These are phyloP conservation scores for Clarireedia homoeocarpa DNA, from an alignment of 2,329 filamentous ascomycete species.

Conservation along the genomic window DNA sequence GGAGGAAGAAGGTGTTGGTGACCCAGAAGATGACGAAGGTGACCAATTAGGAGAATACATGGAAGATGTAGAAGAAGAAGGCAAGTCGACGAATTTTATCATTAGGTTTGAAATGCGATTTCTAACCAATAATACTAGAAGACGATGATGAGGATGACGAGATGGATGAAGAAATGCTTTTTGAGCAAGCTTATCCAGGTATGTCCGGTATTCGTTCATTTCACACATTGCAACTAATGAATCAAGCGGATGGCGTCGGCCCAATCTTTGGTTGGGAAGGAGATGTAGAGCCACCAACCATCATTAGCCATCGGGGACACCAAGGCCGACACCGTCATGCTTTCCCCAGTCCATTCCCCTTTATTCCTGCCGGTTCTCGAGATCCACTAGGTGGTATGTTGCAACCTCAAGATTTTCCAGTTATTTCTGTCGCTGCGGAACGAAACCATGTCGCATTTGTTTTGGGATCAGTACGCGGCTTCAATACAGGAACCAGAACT, in stretches of 20 bases:
- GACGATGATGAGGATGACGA: conserved; percentile 66
- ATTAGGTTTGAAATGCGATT: background rate
- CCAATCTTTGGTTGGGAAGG: conserved; percentile 49
- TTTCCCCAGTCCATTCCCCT: conserved; percentile 54
- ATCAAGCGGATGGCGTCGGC: conserved; percentile 19
- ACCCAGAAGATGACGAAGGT: conserved; percentile 41
- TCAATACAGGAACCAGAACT: conserved; percentile 20
- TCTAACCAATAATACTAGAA: conserved; percentile 26
- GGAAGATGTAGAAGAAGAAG: conserved; percentile 54
- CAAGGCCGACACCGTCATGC: conserved; percentile 47
- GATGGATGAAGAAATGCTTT: conserved; percentile 59
- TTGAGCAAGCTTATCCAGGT: conserved; percentile 49
- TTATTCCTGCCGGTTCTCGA: conserved; percentile 49
- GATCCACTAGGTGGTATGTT: conserved; percentile 45
- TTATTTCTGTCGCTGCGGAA: background rate
- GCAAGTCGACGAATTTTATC: conserved; percentile 27
- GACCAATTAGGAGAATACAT: conserved; percentile 40
- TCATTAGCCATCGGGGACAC: conserved; percentile 30
- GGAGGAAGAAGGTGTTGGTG: conserved; percentile 32
- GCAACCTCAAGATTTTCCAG: conserved; percentile 10
- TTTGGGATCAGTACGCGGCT: background rate
- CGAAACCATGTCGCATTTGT: background rate
- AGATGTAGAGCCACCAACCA: conserved; percentile 42
- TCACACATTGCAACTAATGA: conserved; percentile 4
- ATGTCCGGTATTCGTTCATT: conserved; percentile 28